Evolutionary conservation across 179 eudicot species (phyloP).

Genomic region (Beta corolliflora): DNA sequence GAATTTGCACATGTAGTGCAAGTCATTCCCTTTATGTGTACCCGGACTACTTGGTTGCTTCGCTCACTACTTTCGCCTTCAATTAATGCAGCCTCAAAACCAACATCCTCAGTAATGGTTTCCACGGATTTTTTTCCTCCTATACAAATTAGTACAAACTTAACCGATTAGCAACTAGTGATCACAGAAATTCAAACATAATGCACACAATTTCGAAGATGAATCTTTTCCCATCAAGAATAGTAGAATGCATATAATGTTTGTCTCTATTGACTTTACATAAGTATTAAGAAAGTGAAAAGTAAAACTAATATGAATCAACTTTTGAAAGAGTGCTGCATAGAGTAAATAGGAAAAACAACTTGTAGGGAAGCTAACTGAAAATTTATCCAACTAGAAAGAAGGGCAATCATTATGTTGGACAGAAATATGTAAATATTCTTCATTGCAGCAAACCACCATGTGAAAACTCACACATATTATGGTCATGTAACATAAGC

Average conservation of each 20-base stretch:
- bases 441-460: background rate
- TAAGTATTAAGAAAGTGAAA: too few relatives aligned
- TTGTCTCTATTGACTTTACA: too few relatives aligned
- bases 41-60: constrained; percentile 52
- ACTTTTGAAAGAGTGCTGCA: too few relatives aligned
- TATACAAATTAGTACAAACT: constrained; percentile 13
- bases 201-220: background rate
- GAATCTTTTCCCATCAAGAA: background rate
- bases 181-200: background rate
- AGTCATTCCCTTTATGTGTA: constrained; percentile 80
- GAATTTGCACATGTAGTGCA: constrained; percentile 84
- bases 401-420: background rate
- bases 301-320: too few relatives aligned
- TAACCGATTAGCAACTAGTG: background rate
- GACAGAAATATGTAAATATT: background rate
- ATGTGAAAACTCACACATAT: background rate
- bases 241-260: background rate
- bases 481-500: background rate
- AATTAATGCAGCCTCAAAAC: constrained; percentile 66
- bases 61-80: constrained; percentile 47
- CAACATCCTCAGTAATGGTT: constrained; percentile 82
- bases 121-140: constrained; percentile 79
- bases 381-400: too few relatives aligned
- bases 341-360: too few relatives aligned
- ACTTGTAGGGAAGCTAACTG: too few relatives aligned